Conservation (phyloP, 495 filamentous ascomycete species). For the Xylaria sp. region DNA sequence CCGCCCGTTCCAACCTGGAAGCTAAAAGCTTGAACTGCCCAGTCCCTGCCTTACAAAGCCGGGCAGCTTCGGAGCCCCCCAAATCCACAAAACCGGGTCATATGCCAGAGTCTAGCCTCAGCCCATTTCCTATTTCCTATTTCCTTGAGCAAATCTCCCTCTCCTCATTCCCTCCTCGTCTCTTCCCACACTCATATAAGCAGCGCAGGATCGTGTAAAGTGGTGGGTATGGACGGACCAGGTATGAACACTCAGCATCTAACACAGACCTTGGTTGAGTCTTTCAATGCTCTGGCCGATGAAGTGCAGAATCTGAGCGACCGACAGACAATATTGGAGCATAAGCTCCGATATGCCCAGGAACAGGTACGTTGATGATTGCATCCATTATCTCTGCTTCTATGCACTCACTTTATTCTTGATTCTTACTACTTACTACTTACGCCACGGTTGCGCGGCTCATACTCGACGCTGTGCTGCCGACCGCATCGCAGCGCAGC, state of each 20-base stretch:
- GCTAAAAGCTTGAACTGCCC: too few relatives aligned
- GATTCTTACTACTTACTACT: too few relatives aligned
- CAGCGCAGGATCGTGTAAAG: constrained; percentile 22
- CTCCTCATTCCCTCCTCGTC: constrained; percentile 8
- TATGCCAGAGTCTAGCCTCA: constrained; percentile 19
- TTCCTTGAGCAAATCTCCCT: background rate
- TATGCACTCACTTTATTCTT: background rate
- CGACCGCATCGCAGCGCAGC: too few relatives aligned
- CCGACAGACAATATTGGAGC: constrained; percentile 61
- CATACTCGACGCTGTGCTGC: background rate
- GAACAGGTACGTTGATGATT: constrained; percentile 56
- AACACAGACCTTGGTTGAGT: constrained; percentile 59
- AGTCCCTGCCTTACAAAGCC: constrained; percentile 19
- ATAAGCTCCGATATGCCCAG: constrained; percentile 64
- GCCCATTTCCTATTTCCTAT: constrained; percentile 27
- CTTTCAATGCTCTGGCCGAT: constrained; percentile 69
- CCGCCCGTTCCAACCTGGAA: too few relatives aligned
- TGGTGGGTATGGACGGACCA: constrained; percentile 18
- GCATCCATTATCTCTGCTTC: background rate
- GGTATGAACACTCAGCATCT: constrained; percentile 53
- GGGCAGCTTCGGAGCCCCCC: constrained; percentile 23
- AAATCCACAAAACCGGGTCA: constrained; percentile 31
- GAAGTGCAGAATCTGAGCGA: constrained; percentile 63
- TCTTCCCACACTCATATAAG: constrained; percentile 3
- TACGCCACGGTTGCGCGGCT: background rate